A percentile compares a stretch with the other conserved stretches of the same genome.
phyloP scores from a whole-genome alignment of 768 basidiomycete genomes.

The Boletus fagicola region DNA sequence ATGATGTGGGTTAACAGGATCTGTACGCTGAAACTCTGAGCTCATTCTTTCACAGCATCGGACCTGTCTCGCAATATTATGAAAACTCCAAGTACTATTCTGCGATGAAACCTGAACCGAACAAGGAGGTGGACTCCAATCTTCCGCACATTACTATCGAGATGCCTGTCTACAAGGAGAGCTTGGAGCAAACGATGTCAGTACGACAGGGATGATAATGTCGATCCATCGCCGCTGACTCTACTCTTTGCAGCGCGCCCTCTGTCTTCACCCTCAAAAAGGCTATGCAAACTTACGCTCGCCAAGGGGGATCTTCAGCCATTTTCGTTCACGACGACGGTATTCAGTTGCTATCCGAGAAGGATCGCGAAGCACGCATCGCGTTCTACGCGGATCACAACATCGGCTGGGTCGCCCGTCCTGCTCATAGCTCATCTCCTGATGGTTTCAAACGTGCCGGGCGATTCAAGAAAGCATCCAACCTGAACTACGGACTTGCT shows the following conservation, averaged over 20 bases:
- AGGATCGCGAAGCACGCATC: constrained; percentile 47
- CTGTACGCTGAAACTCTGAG: neutral
- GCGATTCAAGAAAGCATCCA: constrained; percentile 91
- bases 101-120: constrained; percentile 58
- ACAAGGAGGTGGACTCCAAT: constrained; percentile 58
- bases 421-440: constrained; percentile 36
- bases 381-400: constrained; percentile 56
- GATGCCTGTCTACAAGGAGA: constrained; percentile 89
- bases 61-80: constrained; percentile 82
- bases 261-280: constrained; percentile 65
- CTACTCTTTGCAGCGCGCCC: constrained; percentile 45
- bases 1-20: constrained; percentile 51
- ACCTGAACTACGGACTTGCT: constrained; percentile 77
- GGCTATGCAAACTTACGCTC: constrained; percentile 63
- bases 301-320: constrained; percentile 57
- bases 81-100: constrained; percentile 86
- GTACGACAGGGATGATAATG: constrained; percentile 23
- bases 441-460: constrained; percentile 50
- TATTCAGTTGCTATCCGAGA: constrained; percentile 46
- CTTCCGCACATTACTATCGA: constrained; percentile 79
- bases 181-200: constrained; percentile 77
- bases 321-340: constrained; percentile 66
- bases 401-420: constrained; percentile 62
- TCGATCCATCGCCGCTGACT: neutral
- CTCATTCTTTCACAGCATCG: constrained; percentile 46